Conservation (phyloP, 352 stramenopile genomes). For the Phytophthora melonis region DNA sequence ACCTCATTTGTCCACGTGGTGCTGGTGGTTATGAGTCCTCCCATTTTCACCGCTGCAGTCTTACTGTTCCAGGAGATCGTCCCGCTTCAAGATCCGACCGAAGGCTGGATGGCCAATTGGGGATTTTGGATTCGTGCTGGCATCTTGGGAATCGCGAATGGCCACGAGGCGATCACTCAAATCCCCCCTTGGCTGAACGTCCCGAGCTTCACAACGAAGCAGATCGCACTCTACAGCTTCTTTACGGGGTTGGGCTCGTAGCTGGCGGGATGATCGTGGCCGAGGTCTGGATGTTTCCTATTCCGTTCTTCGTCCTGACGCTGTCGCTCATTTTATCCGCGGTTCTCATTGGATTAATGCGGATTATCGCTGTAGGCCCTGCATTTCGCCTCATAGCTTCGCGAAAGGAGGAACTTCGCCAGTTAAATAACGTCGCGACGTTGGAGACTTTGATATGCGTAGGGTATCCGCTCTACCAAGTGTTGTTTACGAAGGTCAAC, state of each 20-base stretch:
- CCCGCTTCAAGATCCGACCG: slow-evolving; percentile 13
- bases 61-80: slow-evolving; percentile 10
- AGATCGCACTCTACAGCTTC: slow-evolving; percentile 1
- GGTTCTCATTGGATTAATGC: neutral
- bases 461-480: neutral
- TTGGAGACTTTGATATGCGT: neutral
- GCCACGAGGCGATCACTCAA: slow-evolving; percentile 2
- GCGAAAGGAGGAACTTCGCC: neutral
- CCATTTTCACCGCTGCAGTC: neutral
- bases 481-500: neutral
- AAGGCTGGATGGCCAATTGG: slow-evolving; percentile 6
- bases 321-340: neutral
- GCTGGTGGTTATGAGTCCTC: slow-evolving; percentile 1
- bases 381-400: slow-evolving; percentile 8
- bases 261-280: slow-evolving; percentile 1
- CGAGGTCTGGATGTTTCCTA: slow-evolving; percentile 13
- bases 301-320: slow-evolving; percentile 7
- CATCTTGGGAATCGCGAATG: neutral
- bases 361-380: neutral
- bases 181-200: slow-evolving; percentile 2
- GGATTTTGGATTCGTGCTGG: slow-evolving; percentile 14
- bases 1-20: neutral
- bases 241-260: slow-evolving; percentile 7
- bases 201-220: too few relatives aligned
- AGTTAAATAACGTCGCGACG: neutral